These are phyloP conservation scores for Aphanomyces stellatus DNA, from an alignment of 352 stramenopile genomes.

Conservation along the genomic window DNA sequence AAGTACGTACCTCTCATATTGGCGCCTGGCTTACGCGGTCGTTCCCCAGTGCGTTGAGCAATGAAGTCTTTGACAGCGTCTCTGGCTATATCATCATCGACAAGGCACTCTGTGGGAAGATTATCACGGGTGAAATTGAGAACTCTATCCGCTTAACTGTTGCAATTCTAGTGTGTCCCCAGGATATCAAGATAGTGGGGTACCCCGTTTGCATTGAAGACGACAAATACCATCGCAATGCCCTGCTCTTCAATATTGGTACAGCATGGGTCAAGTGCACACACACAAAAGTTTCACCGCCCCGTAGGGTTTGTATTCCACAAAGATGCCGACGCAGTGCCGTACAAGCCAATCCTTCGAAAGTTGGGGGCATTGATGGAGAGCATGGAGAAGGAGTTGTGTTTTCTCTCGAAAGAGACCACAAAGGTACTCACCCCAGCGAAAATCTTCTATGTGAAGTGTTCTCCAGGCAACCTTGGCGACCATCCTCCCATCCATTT, in stretches of 20 bases:
- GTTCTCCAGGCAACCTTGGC: conserved; percentile 52
- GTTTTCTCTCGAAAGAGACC: conserved; percentile 44
- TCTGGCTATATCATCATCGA: conserved; percentile 87
- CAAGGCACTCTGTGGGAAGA: conserved; percentile 80
- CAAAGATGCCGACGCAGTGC: conserved; percentile 54
- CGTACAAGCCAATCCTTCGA: conserved; percentile 73
- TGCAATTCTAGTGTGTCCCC: conserved; percentile 42
- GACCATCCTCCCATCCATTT: conserved; percentile 62
- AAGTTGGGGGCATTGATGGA: conserved; percentile 79
- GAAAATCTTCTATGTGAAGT: too few relatives aligned
- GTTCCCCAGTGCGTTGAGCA: conserved; percentile 55
- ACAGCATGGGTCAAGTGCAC: background rate
- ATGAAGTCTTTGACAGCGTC: conserved; percentile 77
- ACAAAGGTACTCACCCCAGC: conserved; percentile 33
- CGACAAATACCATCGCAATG: conserved; percentile 86
- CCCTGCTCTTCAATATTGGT: conserved; percentile 84
- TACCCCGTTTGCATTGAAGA: conserved; percentile 84
- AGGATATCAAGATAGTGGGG: conserved; percentile 78
- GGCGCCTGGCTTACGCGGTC: background rate
- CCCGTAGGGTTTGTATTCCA: conserved; percentile 75
- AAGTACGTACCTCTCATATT: conserved; percentile 33
- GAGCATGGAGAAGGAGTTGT: conserved; percentile 82
- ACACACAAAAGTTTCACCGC: background rate
- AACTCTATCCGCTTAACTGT: background rate
- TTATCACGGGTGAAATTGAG: conserved; percentile 54